Base-by-base conservation (phyloP, 140 eudicot species). In the Flaveria floridana region DNA sequence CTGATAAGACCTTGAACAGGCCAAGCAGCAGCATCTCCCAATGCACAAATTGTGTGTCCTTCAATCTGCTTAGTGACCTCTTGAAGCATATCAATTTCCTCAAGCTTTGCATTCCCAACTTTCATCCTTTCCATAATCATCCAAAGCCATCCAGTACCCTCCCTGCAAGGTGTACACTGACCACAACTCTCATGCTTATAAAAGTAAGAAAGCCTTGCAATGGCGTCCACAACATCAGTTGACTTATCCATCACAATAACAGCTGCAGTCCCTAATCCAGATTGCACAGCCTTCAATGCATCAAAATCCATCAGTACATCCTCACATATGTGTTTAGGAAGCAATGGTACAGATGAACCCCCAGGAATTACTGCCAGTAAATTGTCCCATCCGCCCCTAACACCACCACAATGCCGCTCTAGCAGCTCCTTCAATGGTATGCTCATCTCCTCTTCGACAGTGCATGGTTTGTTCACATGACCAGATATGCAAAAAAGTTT, bases 11-110 rank as follows among this genome's bases (percentile, higher is more conserved):
- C 98, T 79, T 93, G 98, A 82, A 93, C 98, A 20, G 98, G 98
- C 98, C 97, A 93, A 52, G 98, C 98, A 76, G 98, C 98, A 3
- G 98, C 98, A 84, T 93, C 98, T 25, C 98, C 98, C 83, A 93
- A 68, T 0, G 98, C 97, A 80, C 98, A 93, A 48, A 93, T 93
- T 0, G 98, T 93, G 82, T 93, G 98, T 25, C 98, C 98, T 82
- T 93, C 98, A 53, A 93, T 93, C 87, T 93, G 98, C 84, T 93
- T 93, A 8, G 98, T 93, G 68, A 93, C 85, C 80, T 93, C 98
- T n/a, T 90, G 96, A 42, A 93, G 91, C 98, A 93, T 93, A 82
- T 90, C 98, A 69, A 93, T 93, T 79, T 93, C 98, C 85, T 90
- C 98, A 86, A 93, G 68, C 79, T 93, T 93, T 8, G 98, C 98